phyloP scores from a whole-genome alignment of 2,329 filamentous ascomycete species.

The Ophiostoma tasmaniense region DNA sequence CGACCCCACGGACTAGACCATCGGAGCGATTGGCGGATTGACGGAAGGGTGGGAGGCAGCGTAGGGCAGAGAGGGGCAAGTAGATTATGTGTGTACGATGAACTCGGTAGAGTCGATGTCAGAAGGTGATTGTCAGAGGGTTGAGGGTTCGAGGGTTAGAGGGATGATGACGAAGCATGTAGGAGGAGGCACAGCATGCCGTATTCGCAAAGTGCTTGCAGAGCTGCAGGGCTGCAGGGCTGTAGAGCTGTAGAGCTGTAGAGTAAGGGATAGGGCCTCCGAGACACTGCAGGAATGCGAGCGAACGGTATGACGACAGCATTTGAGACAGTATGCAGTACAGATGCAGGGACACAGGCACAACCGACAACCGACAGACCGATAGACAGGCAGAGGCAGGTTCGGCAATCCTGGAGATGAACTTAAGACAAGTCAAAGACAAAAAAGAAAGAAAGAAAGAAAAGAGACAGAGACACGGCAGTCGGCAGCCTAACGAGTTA shows the following conservation, averaged over 20 bases:
- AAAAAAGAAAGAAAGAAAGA: too few species aligned
- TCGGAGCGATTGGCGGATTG: neutral
- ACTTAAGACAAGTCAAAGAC: too few species aligned
- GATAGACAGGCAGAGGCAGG: neutral
- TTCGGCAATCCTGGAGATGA: too few species aligned
- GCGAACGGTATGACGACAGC: neutral
- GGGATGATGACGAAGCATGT: neutral
- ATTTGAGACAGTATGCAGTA: neutral
- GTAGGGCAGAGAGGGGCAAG: constrained; percentile 1
- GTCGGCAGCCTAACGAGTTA: neutral
- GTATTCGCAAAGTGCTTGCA: neutral
- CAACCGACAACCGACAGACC: neutral
- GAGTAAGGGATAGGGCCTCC: too few species aligned
- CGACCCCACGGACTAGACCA: neutral
- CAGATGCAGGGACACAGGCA: neutral
- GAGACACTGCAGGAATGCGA: neutral
- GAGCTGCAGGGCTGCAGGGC: neutral
- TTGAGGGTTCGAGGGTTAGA: neutral
- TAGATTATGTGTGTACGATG: neutral
- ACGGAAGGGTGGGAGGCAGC: neutral
- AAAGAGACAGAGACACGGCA: neutral
- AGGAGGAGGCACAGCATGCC: neutral
- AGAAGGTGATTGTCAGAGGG: neutral
- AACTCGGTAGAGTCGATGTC: neutral
- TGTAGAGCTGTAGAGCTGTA: neutral